Base-by-base conservation (phyloP, 2,329 filamentous ascomycete genomes). In the Nemania diffusa region DNA sequence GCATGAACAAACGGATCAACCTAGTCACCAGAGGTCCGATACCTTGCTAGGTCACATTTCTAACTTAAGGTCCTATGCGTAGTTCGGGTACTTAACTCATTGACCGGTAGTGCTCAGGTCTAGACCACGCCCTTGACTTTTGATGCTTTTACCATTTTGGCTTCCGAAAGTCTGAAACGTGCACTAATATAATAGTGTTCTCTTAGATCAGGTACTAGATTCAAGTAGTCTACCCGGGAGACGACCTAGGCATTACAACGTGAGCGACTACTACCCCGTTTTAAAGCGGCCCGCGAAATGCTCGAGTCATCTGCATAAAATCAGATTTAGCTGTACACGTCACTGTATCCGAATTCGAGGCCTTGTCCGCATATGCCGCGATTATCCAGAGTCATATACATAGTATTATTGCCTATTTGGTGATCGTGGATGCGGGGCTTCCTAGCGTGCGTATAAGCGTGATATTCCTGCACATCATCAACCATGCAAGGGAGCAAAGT, bases 381-480 rank as follows among this genome's bases (percentile, higher is more conserved):
- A 32, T 52, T 32, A 20, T 48, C n/a, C n/a, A n/a, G n/a, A n/a
- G n/a, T n/a, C n/a, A n/a, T 42, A 34, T 4, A 40, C 34, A 26
- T 40, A 40, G 5, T 17, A 40, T 40, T 40, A 40, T 40, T 40
- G 37, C 37, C 46, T 50, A 40, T 60, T 61, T 60, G 9, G 51
- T 50, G 42, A 51, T 59, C 29, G 37, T 32, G 24, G 17, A 64
- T 59, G 63, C 57, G 63, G 63, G 63, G 63, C 50, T 32, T 44
- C 24, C n/a, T 46, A 56, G 44, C 44, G 52, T 34, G 15, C 32
- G 20, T 55, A 57, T 57, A 65, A 62, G 58, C 58, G 52, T 52
- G 64, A 65, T 57, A 65, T 62, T 61, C 50, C 64, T 62, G 57
- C 64, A 37, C 57, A 57, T 62, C 57, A 52, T 55, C 58, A 57